These are phyloP conservation scores for Sugiyamaella paludigena DNA, from an alignment of 1,139 yeast genomes.

Conservation along the genomic window DNA sequence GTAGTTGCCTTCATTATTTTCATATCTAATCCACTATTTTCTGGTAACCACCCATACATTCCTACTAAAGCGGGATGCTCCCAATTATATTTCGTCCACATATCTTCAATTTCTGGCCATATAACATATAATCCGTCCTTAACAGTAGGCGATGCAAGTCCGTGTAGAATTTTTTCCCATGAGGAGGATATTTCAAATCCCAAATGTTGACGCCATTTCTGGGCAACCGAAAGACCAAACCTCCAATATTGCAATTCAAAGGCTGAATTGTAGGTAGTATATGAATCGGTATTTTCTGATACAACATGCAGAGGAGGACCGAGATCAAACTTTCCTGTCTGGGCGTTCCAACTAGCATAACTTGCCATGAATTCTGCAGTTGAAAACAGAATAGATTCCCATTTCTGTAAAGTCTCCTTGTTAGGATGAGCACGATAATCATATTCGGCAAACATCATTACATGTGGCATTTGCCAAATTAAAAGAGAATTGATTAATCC, in stretches of 20 bases:
- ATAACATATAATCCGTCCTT: conserved; percentile 15
- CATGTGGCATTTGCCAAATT: conserved; percentile 17
- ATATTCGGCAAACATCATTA: conserved; percentile 15
- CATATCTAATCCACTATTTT: conserved; percentile 7
- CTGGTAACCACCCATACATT: conserved; percentile 17
- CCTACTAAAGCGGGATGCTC: conserved; percentile 18
- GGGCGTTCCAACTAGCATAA: conserved; percentile 8
- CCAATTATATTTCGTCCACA: conserved; percentile 19
- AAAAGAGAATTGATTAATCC: conserved; percentile 16
- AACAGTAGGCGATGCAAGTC: conserved; percentile 8
- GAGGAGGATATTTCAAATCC: conserved; percentile 3
- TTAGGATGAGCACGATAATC: conserved; percentile 15
- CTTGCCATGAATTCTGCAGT: conserved; percentile 16
- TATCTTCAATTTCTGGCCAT: conserved; percentile 16
- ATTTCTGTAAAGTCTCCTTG: conserved; percentile 9
- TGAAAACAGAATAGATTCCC: conserved; percentile 9
- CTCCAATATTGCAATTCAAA: conserved; percentile 17
- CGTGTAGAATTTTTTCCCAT: conserved; percentile 11
- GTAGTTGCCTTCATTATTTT: conserved; percentile 13
- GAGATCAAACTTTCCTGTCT: conserved; percentile 10
- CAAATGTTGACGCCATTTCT: conserved; percentile 8
- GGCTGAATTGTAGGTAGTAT: conserved; percentile 12
- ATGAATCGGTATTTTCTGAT: conserved; percentile 14
- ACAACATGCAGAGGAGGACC: conserved; percentile 15
- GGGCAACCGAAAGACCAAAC: conserved; percentile 13